Evolutionary conservation across 225 moss, liverwort and hornwort genomes (phyloP), one percentile per base, ranked within the genome.

Genomic region (Lunularia cruciata): DNA sequence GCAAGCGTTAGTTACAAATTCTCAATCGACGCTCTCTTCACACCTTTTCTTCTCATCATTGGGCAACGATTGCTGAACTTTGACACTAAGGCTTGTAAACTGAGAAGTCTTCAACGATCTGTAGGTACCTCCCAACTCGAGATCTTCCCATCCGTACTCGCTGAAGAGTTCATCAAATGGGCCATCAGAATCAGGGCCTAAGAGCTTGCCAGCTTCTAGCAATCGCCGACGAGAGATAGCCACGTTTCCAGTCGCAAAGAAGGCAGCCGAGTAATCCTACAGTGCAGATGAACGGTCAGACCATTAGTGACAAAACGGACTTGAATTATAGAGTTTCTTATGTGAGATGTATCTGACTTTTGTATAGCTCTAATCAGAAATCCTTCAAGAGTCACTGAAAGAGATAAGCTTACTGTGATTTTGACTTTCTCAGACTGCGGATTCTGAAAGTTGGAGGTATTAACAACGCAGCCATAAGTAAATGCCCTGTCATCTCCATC

Each of bases 131-230:
- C 93, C 93, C 3, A 94, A 83, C 77, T 94, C 93, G 65, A 94
- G 93, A 74, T 94, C 93, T 74, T 94, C 93, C 93, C 90, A 94
- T 68, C 93, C 90, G 13, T 90, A 94, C 72, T 90, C 90, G 79
- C 93, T 94, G 57, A 94, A 94, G 67, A 85, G 73, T 26, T 80
- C 73, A 80, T 94, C 89, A 20, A 94, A 94, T 11, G 93, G 93
- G 67, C 90, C 90, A 77, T 81, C 77, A 31, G 58, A 73, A 61
- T 68, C 73, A 25, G 78, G 52, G 26, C 70, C 77, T 16, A 94
- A 75, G 59, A 87, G 76, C 35, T 80, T 77, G 53, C 84, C 83
- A 78, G 87, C 88, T 81, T 84, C 62, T 40, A 88, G 68, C 47
- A 90, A 81, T 28, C 82, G 76, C 48, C 57, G 79, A 59, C 85